Evolutionary conservation across 1,284 basidiomycete genomes (phyloP), one percentile per base, ranked within the genome.

Genomic region (Naganishia cerealis): DNA sequence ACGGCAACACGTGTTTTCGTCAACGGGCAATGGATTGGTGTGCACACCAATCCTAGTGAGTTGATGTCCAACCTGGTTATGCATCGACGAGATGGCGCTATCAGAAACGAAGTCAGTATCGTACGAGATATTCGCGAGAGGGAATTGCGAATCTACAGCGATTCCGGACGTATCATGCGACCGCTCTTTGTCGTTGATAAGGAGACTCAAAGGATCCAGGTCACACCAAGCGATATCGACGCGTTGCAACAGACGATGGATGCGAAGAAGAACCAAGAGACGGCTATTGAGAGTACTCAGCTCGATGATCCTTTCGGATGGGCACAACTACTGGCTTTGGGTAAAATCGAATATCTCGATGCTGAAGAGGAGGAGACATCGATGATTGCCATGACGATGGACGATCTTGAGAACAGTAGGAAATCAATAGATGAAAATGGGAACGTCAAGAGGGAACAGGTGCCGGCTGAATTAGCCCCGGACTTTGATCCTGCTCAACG

Each of bases 301-400:
- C 87, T 87, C 52, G 84, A 86, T 24, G 82, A 82, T 4, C 84
- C 85, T 65, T 91, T 88, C 80, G 89, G 88, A 70, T 99, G 93
- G 92, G 87, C 90, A 65, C 85, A 90, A 40, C 81, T 99, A 68
- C 83, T 99, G 66, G 90, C 90, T 74, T 86, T 87, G 46, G 96
- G 95, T 70, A 87, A 97, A 61, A 87, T 99, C 72, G 96, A 99
- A 81, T 85, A 96, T 67, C 82, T 99, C 75, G 96, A 99, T 80
- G 95, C 96, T 0, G 95, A 99, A 78, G 96, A 99, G 81, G 95
- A 99, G 81, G 96, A 99, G 82, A 97, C 95, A 1, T 94, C 96
- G 66, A 93, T 99, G 90, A 99, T 99, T 73, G 94, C 92, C 72
- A 99, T 99, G 96, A 93, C 91, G 3, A 89, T 92, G 1, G 92